These are phyloP conservation scores for Exophiala bonariae DNA, from an alignment of 2,329 filamentous ascomycete species.

Conservation along the genomic window DNA sequence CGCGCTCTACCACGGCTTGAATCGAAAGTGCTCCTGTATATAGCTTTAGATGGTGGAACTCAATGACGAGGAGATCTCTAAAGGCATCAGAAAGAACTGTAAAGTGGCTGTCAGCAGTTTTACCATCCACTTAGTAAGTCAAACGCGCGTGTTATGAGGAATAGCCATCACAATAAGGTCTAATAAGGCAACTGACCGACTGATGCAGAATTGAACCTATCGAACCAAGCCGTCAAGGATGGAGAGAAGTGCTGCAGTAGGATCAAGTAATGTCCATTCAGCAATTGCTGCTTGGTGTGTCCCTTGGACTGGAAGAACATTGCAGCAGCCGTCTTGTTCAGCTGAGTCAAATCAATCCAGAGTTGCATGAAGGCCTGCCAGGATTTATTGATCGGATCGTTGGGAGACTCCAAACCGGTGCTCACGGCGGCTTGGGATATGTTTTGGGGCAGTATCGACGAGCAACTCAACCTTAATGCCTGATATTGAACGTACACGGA, in stretches of 20 bases:
- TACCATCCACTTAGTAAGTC: slow-evolving; percentile 12
- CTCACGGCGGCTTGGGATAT: slow-evolving; percentile 35
- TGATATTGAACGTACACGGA: slow-evolving; percentile 54
- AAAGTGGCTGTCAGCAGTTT: too few species aligned
- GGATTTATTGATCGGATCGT: slow-evolving; percentile 35
- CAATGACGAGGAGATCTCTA: background rate
- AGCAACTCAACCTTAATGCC: slow-evolving; percentile 52
- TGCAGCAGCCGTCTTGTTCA: slow-evolving; percentile 54
- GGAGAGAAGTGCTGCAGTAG: slow-evolving; percentile 49
- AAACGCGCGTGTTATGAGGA: slow-evolving; percentile 14
- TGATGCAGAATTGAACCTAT: background rate
- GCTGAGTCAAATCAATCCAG: slow-evolving; percentile 50
- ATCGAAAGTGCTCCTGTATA: slow-evolving; percentile 51
- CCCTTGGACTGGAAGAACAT: slow-evolving; percentile 51
- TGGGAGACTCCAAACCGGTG: slow-evolving; percentile 41
- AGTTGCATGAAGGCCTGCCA: slow-evolving; percentile 55
- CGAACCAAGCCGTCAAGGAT: slow-evolving; percentile 40
- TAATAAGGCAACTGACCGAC: slow-evolving; percentile 34
- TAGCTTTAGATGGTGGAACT: slow-evolving; percentile 17
- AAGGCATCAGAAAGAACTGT: background rate
- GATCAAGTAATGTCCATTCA: slow-evolving; percentile 52
- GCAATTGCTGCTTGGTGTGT: slow-evolving; percentile 41
- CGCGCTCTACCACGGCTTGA: slow-evolving; percentile 58
- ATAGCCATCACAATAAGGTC: too few species aligned
- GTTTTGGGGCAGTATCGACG: slow-evolving; percentile 52